Base-by-base conservation (phyloP, 306 rosid genomes). In the Astragalus membranaceus region DNA sequence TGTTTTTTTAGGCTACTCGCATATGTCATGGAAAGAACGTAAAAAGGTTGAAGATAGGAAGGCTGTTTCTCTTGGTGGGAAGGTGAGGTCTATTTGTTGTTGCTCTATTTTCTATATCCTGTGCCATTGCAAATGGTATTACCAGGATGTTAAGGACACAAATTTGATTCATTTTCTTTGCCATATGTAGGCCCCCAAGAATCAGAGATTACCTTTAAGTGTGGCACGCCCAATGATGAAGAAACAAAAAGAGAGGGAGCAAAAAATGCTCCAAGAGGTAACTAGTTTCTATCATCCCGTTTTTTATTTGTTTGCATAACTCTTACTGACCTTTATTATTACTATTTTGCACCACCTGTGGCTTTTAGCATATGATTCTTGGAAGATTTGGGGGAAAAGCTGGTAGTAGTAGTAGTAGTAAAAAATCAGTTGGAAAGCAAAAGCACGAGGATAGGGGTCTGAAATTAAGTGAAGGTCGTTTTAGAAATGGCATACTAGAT, bases 11-110 rank as follows among this genome's bases (percentile, higher is more conserved):
- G 96, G 93, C 44, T 60, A 83, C 72, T 81, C 84, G 0, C 88
- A 88, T 79, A 88, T 90, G 96, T 32, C 94, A 59, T 93, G 98
- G 96, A 93, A 84, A 72, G 93, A 90, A 67, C 84, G 83, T 62
- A 93, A 93, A 74, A 86, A 81, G 72, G 66, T 80, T 46, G 97
- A 93, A 81, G 76, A 87, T 74, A 79, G 16, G 64, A 93, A 82
- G 72, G 75, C 86, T n/a, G 81, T 88, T 70, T 82, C 93, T 61
- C 88, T 90, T 36, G 97, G 98, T 48, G 96, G 97, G 58, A 93
- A 93, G 93, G 96, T 90, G 79, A 60, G 80, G 30, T 48, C 26
- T 42, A 23, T 74, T 20, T 53, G 58, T n/a, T n/a, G n/a, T 65
- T 82, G 42, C 36, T 58, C 8, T 39, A n/a, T 72, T 60, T 68